These are phyloP conservation scores for Brassica carinata DNA, from an alignment of 345 rosid genomes.

Conservation along the genomic window DNA sequence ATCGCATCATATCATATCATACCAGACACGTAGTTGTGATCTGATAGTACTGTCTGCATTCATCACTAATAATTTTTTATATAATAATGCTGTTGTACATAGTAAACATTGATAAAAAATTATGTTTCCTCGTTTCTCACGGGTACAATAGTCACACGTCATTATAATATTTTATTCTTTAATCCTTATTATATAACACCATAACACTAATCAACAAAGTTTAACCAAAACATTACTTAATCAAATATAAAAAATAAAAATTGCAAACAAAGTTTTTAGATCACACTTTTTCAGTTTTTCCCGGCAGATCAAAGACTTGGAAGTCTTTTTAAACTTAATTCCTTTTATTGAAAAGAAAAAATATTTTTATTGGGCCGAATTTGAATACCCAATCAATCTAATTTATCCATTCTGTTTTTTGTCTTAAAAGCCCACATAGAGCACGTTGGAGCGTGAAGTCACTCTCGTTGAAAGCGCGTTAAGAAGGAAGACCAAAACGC, in stretches of 20 bases:
- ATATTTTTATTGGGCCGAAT: not conserved
- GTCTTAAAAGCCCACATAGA: not conserved
- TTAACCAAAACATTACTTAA: not conserved
- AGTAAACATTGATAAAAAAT: not conserved
- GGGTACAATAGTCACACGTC: not conserved
- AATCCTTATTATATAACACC: too few relatives aligned
- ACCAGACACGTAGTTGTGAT: conserved; percentile 36
- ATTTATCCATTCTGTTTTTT: not conserved
- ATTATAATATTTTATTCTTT: not conserved
- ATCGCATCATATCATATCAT: conserved; percentile 27
- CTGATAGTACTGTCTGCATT: conserved; percentile 20
- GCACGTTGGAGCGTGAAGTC: conserved; percentile 31
- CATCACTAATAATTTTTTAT: not conserved
- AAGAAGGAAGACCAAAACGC: not conserved
- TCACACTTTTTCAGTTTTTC: not conserved
- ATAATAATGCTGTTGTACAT: not conserved
- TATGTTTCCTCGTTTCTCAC: conserved; percentile 24
- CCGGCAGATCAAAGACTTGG: not conserved
- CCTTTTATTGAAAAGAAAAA: not conserved
- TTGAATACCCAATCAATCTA: not conserved
- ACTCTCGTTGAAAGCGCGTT: conserved; percentile 23
- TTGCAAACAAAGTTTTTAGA: not conserved
- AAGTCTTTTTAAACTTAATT: not conserved
- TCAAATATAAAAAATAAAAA: not conserved
- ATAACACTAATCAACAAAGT: not conserved